A percentile compares a stretch with the other conserved stretches of the same genome.
Conservation (phyloP, 2,329 filamentous ascomycete species). For the Diatrype stigma region DNA sequence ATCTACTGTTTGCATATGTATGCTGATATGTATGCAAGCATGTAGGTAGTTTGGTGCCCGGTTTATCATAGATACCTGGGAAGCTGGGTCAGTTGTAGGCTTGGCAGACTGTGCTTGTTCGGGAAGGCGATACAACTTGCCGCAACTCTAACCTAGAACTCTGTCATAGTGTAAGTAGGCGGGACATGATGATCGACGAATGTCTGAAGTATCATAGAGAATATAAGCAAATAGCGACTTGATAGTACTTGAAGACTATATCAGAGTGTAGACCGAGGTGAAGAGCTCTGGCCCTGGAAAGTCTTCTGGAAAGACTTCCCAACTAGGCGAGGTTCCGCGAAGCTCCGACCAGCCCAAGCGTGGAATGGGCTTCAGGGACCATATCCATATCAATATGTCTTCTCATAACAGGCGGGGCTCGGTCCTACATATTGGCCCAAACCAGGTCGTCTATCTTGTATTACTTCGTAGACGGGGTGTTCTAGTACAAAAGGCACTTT, state of each 20-base stretch:
- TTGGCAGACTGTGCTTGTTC: background rate
- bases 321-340: background rate
- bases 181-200: background rate
- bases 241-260: background rate
- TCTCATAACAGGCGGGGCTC: too few species aligned
- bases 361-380: background rate
- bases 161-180: too few species aligned
- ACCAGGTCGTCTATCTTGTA: background rate
- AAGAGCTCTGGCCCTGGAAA: background rate
- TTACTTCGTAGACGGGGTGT: background rate
- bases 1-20: too few species aligned
- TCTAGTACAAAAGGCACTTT: background rate
- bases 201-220: too few species aligned
- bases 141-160: too few species aligned
- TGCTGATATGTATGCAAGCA: too few species aligned
- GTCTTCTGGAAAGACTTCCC: background rate
- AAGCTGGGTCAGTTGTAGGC: background rate
- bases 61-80: too few species aligned
- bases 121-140: background rate
- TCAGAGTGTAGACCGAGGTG: background rate
- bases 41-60: too few species aligned
- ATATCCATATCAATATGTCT: too few species aligned
- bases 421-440: background rate
- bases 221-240: too few species aligned
- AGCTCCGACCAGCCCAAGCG: background rate